A percentile compares a stretch with the other conserved stretches of the same genome.
Evolutionary conservation across 345 rosid genomes (phyloP).

Genomic region (Erucastrum elatum): DNA sequence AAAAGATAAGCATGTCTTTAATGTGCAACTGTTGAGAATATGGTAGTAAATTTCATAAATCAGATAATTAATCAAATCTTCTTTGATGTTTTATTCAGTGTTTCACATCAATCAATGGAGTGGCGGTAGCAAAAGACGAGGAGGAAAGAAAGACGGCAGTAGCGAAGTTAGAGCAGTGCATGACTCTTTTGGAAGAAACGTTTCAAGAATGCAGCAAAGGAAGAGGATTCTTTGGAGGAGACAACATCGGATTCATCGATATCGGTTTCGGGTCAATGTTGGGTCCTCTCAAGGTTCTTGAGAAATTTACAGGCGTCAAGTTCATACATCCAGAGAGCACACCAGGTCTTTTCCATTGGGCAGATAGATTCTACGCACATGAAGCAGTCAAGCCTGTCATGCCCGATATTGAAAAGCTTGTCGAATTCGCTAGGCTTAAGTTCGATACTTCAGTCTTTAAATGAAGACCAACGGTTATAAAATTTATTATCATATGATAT

Average conservation of each 20-base stretch:
- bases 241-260: conserved; percentile 63
- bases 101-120: conserved; percentile 49
- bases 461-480: background rate
- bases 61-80: background rate
- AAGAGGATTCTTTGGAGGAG: conserved; percentile 75
- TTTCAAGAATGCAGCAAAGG: conserved; percentile 64
- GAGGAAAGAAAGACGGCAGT: conserved; percentile 45
- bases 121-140: conserved; percentile 41
- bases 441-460: conserved; percentile 33
- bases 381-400: conserved; percentile 65
- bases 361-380: conserved; percentile 53
- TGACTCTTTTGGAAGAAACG: conserved; percentile 58
- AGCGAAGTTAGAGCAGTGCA: conserved; percentile 43
- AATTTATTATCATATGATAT: background rate
- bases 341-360: conserved; percentile 64
- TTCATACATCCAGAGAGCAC: conserved; percentile 50
- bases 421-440: conserved; percentile 34
- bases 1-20: background rate
- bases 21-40: background rate
- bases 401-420: conserved; percentile 72
- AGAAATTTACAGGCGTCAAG: conserved; percentile 41
- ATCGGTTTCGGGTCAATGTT: conserved; percentile 64
- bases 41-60: background rate
- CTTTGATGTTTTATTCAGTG: conserved; percentile 39
- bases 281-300: conserved; percentile 62